Evolutionary conservation across 2,329 filamentous ascomycete species (phyloP), one percentile per base, ranked within the genome.

Genomic region (Exophiala xenobiotica): DNA sequence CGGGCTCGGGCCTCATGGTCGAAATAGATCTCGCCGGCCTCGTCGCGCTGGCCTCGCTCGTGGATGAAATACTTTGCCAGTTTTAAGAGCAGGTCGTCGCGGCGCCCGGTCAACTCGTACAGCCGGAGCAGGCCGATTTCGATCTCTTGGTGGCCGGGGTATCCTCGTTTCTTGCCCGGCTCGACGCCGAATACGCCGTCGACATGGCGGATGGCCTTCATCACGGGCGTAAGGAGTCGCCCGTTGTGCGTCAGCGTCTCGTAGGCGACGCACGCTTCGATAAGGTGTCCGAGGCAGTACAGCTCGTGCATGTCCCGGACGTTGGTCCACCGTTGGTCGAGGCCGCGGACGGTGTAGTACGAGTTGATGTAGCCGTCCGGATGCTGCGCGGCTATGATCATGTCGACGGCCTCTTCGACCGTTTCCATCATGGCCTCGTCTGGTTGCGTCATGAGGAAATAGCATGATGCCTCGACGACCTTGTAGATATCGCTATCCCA

Each of bases 361-460:
- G 82, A 75, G 59, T 84, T 84, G 23, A 85, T 62, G 60, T 85
- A 85, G 1, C 81, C 81, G 61, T 85, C 82, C 1, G 69, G 64
- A 47, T 78, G 74, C 65, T 85, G 81, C 0, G 82, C 81, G 2
- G 59, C 64, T 7, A 74, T 62, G 9, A 85, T 81, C 74, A 80
- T 82, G 0, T 72, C 69, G 0, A 81, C 79, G 14, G 83, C 63
- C 50, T 83, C 77, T 35, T 74, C 65, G 0, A 83, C 71, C 0
- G 78, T 78, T 1, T 63, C 64, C 48, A 78, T 73, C 44, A 82
- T 11, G 12, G 16, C 18, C 12, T 41, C 63, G 49, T 78, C 72
- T n/a, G 73, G 65, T 11, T 71, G 55, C 38, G 70, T 66, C 20
- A 59, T 61, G 5, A 80, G 66, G 56, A 80, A 75, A 56, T 83